phyloP scores from a whole-genome alignment of 23 red algal genomes.

The Gracilariopsis chorda region DNA sequence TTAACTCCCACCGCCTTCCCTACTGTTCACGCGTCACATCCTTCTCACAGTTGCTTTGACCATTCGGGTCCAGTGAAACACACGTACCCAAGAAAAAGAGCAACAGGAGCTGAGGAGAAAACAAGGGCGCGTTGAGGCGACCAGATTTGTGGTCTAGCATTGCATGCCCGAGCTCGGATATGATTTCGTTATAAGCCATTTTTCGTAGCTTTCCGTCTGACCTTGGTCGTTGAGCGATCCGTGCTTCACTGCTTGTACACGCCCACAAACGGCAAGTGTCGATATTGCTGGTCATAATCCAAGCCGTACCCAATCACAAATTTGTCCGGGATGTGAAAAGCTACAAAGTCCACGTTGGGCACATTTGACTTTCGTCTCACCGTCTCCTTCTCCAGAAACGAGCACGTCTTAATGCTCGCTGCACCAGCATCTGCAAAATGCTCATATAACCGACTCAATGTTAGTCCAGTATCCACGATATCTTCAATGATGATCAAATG shows the following conservation, averaged over 20 bases:
- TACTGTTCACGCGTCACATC: no score
- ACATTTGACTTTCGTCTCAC: slow-evolving; percentile 39
- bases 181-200: no score
- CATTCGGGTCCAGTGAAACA: no score
- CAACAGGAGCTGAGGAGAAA: no score
- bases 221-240: no score
- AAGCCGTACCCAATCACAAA: slow-evolving; percentile 99
- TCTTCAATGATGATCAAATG: slow-evolving; percentile 97
- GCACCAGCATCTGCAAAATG: slow-evolving; percentile 49
- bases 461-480: slow-evolving; percentile 96
- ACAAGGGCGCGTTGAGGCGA: no score
- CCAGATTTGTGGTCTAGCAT: no score
- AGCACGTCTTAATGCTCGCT: slow-evolving; percentile 59
- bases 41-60: no score
- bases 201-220: no score
- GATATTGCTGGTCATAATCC: slow-evolving; percentile 81
- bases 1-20: no score
- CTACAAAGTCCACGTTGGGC: slow-evolving; percentile 76
- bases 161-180: no score
- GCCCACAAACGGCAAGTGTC: slow-evolving; percentile 95
- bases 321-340: slow-evolving; percentile 80
- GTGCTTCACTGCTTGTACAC: slow-evolving; percentile 68
- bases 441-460: slow-evolving; percentile 57
- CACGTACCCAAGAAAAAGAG: no score
- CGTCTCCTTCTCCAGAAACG: slow-evolving; percentile 85